Base-by-base conservation (phyloP, 179 eudicot genomes). In the Amaranthus tricolor region DNA sequence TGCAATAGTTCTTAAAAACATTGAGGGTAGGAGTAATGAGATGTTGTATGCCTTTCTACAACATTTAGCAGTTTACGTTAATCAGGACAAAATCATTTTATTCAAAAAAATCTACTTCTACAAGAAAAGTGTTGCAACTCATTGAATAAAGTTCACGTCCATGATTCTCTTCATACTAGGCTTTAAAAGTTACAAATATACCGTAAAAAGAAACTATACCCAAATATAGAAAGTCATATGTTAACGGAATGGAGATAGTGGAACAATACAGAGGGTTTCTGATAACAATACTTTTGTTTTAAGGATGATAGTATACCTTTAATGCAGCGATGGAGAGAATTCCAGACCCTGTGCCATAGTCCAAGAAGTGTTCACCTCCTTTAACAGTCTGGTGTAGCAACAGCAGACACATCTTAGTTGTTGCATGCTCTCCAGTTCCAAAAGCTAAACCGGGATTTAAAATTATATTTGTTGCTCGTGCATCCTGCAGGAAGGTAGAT, bases 391-490 rank as follows among this genome's bases (percentile, higher is more conserved):
- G 72, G 73, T 80, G 94, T 70, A 94, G 86, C 74, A 92, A 80
- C 76, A 85, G 78, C 17, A 94, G 82, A 84, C 97, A 94, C 85
- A 90, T 79, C 82, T 92, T 94, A 45, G 98, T 94, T 40, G 97
- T 94, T 69, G 98, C 89, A 80, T 94, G 98, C 83, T 94, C 98
- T 72, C 97, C 98, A 47, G 94, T 94, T 83, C 98, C 98, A 82
- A 94, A 94, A 65, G 98, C 93, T 77, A 92, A 70, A 68, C 96
- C 97, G 69, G 98, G 97, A 77, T 92, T 92, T 50, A 94, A 69
- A 78, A 87, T 81, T 66, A 94, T 89, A 79, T 89, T 94, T 70
- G 83, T 85, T 53, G 94, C 98, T 78, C 84, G 80, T 74, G 73
- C 85, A 84, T 89, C 96, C 98, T 94, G 84, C 65, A 72, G 71